phyloP scores from a whole-genome alignment of 2,329 filamentous ascomycete species.

The Ploettnerulaceae sp. region DNA sequence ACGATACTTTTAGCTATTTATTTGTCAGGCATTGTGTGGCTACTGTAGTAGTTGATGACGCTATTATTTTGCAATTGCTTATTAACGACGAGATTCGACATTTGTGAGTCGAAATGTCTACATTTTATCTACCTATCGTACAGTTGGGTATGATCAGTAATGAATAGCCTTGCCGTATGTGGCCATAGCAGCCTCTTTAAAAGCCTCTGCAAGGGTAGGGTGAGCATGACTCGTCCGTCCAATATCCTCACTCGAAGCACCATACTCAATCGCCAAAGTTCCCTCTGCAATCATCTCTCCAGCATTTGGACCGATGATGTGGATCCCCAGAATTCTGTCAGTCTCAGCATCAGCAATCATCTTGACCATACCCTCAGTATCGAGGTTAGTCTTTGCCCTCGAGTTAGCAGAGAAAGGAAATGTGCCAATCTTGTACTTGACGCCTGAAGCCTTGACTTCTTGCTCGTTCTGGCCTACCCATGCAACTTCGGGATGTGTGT shows the following conservation, averaged over 20 bases:
- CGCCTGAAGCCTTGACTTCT: slow-evolving; percentile 82
- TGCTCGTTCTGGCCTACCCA: slow-evolving; percentile 99
- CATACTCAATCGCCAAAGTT: slow-evolving; percentile 92
- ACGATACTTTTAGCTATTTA: no score
- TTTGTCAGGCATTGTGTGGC: no score
- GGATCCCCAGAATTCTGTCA: slow-evolving; percentile 88
- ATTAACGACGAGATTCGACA: no score
- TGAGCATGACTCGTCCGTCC: slow-evolving; percentile 94
- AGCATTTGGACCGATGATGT: slow-evolving; percentile 93
- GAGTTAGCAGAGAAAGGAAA: slow-evolving; percentile 99
- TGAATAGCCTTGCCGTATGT: slow-evolving; percentile 95
- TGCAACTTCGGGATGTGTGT: slow-evolving; percentile 96
- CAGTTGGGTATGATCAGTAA: slow-evolving; percentile 54
- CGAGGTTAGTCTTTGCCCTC: slow-evolving; percentile 96
- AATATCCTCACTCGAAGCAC: slow-evolving; percentile 91
- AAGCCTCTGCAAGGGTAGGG: slow-evolving; percentile 81
- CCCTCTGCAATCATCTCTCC: slow-evolving; percentile 99
- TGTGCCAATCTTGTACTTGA: slow-evolving; percentile 87
- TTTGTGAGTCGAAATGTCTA: slow-evolving; percentile 4
- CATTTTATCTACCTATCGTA: slow-evolving; percentile 27
- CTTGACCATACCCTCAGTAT: slow-evolving; percentile 94
- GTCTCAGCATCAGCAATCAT: slow-evolving; percentile 96
- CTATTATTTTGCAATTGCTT: no score
- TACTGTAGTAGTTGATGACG: no score
- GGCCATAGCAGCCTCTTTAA: slow-evolving; percentile 99